Conservation (phyloP, 2,329 filamentous ascomycete genomes). For the Penicillium sp. region DNA sequence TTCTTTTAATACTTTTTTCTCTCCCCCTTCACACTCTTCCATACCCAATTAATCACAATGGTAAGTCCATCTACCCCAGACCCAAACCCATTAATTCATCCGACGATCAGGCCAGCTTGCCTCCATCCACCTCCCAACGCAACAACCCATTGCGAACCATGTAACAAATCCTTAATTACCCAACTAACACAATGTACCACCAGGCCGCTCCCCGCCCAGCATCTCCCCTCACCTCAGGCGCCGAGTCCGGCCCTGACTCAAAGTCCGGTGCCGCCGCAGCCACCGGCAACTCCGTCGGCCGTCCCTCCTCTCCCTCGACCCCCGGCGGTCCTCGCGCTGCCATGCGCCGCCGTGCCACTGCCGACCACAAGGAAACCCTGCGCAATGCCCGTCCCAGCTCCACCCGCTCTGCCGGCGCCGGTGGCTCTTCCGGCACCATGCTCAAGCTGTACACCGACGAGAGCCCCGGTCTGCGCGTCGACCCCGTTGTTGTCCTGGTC, state of each 20-base stretch:
- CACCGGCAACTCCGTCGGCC: conserved; percentile 67
- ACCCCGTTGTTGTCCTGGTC: conserved; percentile 95
- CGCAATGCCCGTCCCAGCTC: conserved; percentile 90
- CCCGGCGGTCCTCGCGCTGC: conserved; percentile 93
- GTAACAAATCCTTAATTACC: conserved; percentile 2
- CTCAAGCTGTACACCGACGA: conserved; percentile 98
- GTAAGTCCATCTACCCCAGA: conserved; percentile 12
- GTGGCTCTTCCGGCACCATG: conserved; percentile 97
- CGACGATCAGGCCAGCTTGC: conserved; percentile 5
- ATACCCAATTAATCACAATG: conserved; percentile 19
- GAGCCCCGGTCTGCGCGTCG: conserved; percentile 93
- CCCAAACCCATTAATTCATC: not conserved
- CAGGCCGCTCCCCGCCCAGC: conserved; percentile 42
- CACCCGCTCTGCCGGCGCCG: conserved; percentile 89
- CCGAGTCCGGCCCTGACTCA: conserved; percentile 46
- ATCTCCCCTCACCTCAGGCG: conserved; percentile 45
- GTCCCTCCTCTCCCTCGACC: conserved; percentile 80
- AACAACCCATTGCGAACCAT: conserved; percentile 4
- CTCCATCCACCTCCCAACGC: conserved; percentile 3
- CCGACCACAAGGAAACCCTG: conserved; percentile 95
- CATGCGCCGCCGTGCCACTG: conserved; percentile 90
- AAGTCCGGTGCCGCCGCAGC: conserved; percentile 50
- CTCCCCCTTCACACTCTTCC: conserved; percentile 6
- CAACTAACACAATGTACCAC: conserved; percentile 2
- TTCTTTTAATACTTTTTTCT: not conserved